A percentile compares a stretch with the other conserved stretches of the same genome.
Conservation (phyloP, 192 early-diverging fungal species). For the Phlyctochytrium planicorne region DNA sequence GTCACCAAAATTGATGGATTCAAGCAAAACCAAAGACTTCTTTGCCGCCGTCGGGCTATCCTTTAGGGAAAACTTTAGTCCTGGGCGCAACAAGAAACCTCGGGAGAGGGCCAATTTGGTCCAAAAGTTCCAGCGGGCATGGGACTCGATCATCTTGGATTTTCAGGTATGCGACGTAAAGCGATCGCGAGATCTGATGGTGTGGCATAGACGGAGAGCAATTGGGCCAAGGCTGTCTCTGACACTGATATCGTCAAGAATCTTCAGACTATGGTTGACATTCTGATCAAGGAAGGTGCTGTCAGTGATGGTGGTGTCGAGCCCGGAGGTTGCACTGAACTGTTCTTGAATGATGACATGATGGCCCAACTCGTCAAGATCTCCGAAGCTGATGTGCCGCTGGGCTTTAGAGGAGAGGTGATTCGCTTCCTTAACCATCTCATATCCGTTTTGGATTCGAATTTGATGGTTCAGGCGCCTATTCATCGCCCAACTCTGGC, state of each 20-base stretch:
- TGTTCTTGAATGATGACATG: conserved; percentile 80
- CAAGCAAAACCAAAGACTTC: no score
- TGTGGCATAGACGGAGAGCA: conserved; percentile 20
- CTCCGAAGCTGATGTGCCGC: conserved; percentile 74
- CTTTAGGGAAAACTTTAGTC: background rate
- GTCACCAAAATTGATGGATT: no score
- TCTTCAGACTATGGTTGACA: conserved; percentile 80
- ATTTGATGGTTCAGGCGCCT: conserved; percentile 85
- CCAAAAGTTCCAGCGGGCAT: conserved; percentile 22
- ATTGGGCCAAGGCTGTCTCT: conserved; percentile 46
- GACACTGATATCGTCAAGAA: conserved; percentile 76
- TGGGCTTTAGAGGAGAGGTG: conserved; percentile 75
- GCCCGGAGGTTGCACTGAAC: conserved; percentile 86
- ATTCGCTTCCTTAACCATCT: conserved; percentile 77
- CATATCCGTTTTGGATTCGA: conserved; percentile 82
- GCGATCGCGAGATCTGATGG: background rate
- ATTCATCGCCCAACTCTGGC: conserved; percentile 83
- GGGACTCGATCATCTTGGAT: conserved; percentile 24
- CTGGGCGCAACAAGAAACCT: conserved; percentile 1
- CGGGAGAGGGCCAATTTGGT: conserved; percentile 1
- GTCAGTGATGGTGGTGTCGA: conserved; percentile 59
- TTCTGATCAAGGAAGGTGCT: conserved; percentile 85
- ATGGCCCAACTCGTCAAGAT: conserved; percentile 77
- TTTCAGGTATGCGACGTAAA: background rate
- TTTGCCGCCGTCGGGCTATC: no score